Percentiles rank a stretch among this genome's conserved stretches.
phyloP scores from a whole-genome alignment of 202 grass and related monocot species.

The Bolboschoenoplectus hybrid region DNA sequence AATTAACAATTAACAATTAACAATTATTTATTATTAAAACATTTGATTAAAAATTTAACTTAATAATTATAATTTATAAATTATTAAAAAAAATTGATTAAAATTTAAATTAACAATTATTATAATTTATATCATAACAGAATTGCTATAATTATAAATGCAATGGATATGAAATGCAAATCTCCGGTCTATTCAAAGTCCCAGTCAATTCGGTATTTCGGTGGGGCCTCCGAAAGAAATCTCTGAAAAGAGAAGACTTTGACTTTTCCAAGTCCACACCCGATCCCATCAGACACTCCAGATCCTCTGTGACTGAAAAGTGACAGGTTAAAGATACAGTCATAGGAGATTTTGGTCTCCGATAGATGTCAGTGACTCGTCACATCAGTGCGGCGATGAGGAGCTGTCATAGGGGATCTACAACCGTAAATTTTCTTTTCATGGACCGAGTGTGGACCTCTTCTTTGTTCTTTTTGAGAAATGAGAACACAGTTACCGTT shows the following conservation, averaged over 20 bases:
- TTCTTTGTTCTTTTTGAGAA: too few species aligned
- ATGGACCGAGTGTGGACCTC: too few species aligned
- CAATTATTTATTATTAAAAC: too few species aligned
- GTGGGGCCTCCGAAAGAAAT: conserved; percentile 30
- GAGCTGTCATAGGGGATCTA: neutral
- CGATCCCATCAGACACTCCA: neutral
- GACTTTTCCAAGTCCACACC: conserved; percentile 23
- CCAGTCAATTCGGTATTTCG: conserved; percentile 16
- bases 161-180: neutral
- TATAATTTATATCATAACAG: too few species aligned
- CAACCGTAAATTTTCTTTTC: too few species aligned
- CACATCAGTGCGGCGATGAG: neutral
- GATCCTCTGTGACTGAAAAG: neutral
- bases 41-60: too few species aligned
- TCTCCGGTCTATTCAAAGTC: conserved; percentile 44
- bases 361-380: neutral
- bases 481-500: too few species aligned
- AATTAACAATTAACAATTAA: too few species aligned
- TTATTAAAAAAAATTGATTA: too few species aligned
- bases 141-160: too few species aligned
- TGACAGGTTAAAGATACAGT: neutral
- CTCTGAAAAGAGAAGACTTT: neutral
- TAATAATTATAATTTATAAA: too few species aligned
- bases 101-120: too few species aligned
- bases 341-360: neutral